Evolutionary conservation across 2,329 filamentous ascomycete genomes (phyloP), one percentile per base, ranked within the genome.

Genomic region (Colletotrichum liriopes): DNA sequence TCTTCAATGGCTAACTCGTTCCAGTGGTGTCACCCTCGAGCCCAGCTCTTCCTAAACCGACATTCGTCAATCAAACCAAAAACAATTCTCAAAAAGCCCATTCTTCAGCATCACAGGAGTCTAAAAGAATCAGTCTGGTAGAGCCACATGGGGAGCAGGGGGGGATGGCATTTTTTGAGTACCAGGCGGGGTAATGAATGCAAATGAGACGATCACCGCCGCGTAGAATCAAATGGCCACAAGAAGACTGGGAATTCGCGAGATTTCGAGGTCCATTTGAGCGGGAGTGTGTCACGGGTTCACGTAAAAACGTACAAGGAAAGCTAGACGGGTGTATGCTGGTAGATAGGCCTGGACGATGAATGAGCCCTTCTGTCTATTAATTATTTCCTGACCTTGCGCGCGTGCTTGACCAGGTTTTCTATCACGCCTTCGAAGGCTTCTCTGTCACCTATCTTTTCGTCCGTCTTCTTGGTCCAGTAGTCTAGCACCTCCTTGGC

Each of bases 391-490:
- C 94, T 89, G 68, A 94, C 91, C 84, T 95, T 94, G 81, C 94
- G 89, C 61, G 94, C 94, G 84, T 97, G 94, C 81, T 95, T 96
- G 54, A 98, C 96, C 75, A 98, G 82, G 81, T 98, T 98, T 84
- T 98, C 96, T 87, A 98, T 98, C 20, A 98, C 96, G 0, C 94
- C 95, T 80, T 98, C 96, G 81, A 98, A 96, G 3, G 95, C 94
- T 80, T 98, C 96, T 76, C 96, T 92, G 79, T 98, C 96, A 51
- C 94, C 94, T 75, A 97, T 85, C 77, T 96, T 94, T 76, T 95
- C 94, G 79, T 98, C 95, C 65, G 93, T 92, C 77, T 92, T 87
- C 84, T 94, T 93, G 76, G 94, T 89, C 96, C 96, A 98, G 80
- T 96, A 97, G 75, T 94, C 93, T 64, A 98, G 85, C 49, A 95